Evolutionary conservation across 1,284 basidiomycete species (phyloP).

Genomic region (Moesziomyces antarcticus): DNA sequence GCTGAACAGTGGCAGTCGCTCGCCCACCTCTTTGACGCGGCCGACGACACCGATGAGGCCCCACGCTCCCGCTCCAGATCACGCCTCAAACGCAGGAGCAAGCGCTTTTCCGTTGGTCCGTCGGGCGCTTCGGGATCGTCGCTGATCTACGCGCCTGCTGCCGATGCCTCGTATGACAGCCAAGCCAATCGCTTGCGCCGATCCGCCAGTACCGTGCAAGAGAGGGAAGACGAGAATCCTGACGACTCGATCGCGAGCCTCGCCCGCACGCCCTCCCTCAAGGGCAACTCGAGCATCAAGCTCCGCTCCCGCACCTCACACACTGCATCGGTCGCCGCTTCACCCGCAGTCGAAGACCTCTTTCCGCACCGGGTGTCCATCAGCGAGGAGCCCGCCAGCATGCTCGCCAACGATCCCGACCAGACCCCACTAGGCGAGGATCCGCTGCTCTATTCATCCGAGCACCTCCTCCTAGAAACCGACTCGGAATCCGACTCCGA

Average conservation of each 20-base stretch:
- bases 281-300: slow-evolving; percentile 34
- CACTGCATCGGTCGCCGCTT: neutral
- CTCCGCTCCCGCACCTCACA: slow-evolving; percentile 28
- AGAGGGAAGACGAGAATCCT: slow-evolving; percentile 13
- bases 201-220: slow-evolving; percentile 5
- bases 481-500: slow-evolving; percentile 37
- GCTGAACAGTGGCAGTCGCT: slow-evolving; percentile 58
- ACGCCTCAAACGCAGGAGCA: slow-evolving; percentile 20
- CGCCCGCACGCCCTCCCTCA: slow-evolving; percentile 24
- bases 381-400: slow-evolving; percentile 51
- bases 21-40: slow-evolving; percentile 51
- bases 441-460: slow-evolving; percentile 49
- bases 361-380: slow-evolving; percentile 23
- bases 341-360: neutral
- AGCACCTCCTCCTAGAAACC: slow-evolving; percentile 43
- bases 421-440: slow-evolving; percentile 55
- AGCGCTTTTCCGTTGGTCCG: slow-evolving; percentile 17
- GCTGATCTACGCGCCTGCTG: neutral
- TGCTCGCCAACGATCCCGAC: slow-evolving; percentile 47
- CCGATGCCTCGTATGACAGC: neutral
- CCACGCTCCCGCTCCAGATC: slow-evolving; percentile 8
- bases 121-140: neutral
- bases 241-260: slow-evolving; percentile 40
- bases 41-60: slow-evolving; percentile 3
- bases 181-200: neutral